Conservation (phyloP, 179 eudicot genomes). For the Sideroxylon spinosum region DNA sequence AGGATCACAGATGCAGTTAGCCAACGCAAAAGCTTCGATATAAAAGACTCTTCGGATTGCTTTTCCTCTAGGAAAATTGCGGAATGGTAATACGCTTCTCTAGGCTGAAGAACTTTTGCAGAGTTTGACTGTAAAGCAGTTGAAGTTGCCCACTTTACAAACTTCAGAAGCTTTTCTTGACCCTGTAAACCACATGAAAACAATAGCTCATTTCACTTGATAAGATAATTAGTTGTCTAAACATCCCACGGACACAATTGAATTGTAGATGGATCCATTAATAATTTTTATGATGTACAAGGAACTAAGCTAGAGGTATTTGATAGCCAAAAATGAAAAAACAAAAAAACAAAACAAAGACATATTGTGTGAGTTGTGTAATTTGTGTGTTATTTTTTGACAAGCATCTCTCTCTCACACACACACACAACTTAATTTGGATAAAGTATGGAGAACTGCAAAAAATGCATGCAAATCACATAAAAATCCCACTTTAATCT, state of each 20-base stretch:
- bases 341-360: background rate
- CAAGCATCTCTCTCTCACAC: background rate
- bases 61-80: conserved; percentile 20
- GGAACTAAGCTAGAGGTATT: background rate
- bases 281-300: background rate
- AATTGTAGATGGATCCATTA: background rate
- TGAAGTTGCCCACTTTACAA: conserved; percentile 70
- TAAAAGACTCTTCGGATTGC: conserved; percentile 43
- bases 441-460: background rate
- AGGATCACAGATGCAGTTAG: conserved; percentile 70
- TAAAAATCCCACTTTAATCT: background rate
- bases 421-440: background rate
- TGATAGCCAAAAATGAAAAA: too few relatives aligned
- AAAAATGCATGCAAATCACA: background rate
- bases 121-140: conserved; percentile 51
- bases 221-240: background rate
- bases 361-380: background rate
- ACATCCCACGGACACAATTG: background rate
- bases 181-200: conserved; percentile 38
- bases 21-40: conserved; percentile 74
- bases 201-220: background rate
- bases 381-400: background rate
- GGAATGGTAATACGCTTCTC: conserved; percentile 21
- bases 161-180: conserved; percentile 48
- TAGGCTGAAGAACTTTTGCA: conserved; percentile 17